These are phyloP conservation scores for Alopecurus myosuroides DNA, from an alignment of 176 grass and related monocot genomes.

Conservation along the genomic window DNA sequence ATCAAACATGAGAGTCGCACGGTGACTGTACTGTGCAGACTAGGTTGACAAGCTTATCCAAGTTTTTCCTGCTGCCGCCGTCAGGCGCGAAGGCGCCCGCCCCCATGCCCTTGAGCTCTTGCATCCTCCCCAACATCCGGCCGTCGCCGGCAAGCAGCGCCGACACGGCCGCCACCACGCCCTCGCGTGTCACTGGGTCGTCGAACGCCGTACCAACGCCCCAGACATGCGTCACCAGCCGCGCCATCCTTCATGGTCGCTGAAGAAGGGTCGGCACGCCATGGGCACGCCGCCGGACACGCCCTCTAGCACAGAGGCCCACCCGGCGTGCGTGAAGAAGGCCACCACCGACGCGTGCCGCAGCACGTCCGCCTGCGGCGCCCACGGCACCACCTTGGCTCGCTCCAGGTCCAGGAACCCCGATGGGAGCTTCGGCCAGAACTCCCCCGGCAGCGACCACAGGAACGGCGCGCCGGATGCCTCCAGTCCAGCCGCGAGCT, in stretches of 20 bases:
- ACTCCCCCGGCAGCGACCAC: neutral
- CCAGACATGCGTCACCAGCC: neutral
- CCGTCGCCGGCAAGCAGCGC: neutral
- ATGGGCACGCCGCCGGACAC: neutral
- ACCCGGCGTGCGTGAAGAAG: neutral
- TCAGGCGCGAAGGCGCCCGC: neutral
- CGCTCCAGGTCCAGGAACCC: neutral
- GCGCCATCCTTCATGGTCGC: neutral
- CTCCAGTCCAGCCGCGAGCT: slow-evolving; percentile 37
- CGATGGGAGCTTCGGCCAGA: neutral
- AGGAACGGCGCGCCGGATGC: neutral
- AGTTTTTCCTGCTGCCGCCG: neutral
- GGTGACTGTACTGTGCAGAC: neutral
- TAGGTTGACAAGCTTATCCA: neutral
- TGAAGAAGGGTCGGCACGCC: neutral
- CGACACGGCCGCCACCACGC: neutral
- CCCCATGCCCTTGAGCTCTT: neutral
- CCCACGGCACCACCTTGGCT: neutral
- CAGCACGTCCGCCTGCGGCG: neutral
- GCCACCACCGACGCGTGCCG: too few relatives aligned
- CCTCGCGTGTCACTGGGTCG: neutral
- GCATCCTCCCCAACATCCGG: neutral
- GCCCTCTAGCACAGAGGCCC: neutral
- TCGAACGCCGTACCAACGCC: neutral
- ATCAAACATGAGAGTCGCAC: too few relatives aligned